Conservation (phyloP, 345 rosid genomes). For the Rhodamnia argentea region DNA sequence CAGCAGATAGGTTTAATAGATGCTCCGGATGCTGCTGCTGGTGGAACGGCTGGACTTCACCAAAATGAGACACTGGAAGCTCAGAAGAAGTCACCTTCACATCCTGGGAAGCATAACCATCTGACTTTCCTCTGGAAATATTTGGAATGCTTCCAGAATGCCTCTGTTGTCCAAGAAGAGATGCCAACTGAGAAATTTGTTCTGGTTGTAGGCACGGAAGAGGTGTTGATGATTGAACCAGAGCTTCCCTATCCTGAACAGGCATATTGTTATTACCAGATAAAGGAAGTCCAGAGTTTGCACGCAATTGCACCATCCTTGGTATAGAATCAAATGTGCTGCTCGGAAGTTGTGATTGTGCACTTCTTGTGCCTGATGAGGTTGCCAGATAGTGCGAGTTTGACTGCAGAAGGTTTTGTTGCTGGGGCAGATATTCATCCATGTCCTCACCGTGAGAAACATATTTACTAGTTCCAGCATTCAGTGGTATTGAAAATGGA, state of each 20-base stretch:
- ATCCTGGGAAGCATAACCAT: slow-evolving; percentile 28
- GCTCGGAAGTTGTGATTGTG: slow-evolving; percentile 19
- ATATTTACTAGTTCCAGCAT: slow-evolving; percentile 16
- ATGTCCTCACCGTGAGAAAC: slow-evolving; percentile 30
- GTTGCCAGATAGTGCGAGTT: slow-evolving; percentile 16
- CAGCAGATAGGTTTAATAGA: slow-evolving; percentile 10
- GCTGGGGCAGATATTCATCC: slow-evolving; percentile 25
- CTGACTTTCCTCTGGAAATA: slow-evolving; percentile 15
- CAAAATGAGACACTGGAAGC: slow-evolving; percentile 28
- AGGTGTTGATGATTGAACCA: slow-evolving; percentile 19
- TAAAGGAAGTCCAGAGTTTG: slow-evolving; percentile 14
- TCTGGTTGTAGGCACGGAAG: slow-evolving; percentile 42
- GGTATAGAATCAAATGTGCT: slow-evolving; percentile 7
- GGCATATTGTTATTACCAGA: slow-evolving; percentile 12
- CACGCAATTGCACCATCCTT: slow-evolving; percentile 19
- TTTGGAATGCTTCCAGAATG: slow-evolving; percentile 27
- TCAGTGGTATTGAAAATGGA: slow-evolving; percentile 13
- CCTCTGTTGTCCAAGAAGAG: slow-evolving; percentile 54
- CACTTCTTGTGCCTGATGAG: slow-evolving; percentile 25
- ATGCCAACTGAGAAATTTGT: slow-evolving; percentile 62
- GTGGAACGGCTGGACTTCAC: slow-evolving; percentile 41
- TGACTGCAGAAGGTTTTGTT: not conserved
- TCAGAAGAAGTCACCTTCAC: slow-evolving; percentile 20
- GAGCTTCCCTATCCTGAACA: slow-evolving; percentile 29
- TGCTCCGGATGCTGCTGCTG: slow-evolving; percentile 30